Conservation (phyloP, 2,329 filamentous ascomycete species). For the Venturia carpophila region DNA sequence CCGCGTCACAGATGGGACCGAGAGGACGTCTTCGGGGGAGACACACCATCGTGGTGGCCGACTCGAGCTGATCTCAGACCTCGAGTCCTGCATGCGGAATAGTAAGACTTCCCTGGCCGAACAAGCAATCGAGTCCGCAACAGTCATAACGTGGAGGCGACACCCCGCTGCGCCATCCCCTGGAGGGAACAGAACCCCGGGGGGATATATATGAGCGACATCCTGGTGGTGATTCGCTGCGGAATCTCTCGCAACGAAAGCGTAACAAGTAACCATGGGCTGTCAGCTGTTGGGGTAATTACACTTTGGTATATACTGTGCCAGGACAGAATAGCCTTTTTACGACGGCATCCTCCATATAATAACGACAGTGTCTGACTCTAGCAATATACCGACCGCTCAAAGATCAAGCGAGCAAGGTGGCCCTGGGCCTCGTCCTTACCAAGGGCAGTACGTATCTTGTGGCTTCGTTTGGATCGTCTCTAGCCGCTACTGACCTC, state of each 20-base stretch:
- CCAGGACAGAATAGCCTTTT: conserved; percentile 20
- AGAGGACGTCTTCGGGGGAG: too few relatives aligned
- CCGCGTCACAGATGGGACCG: too few relatives aligned
- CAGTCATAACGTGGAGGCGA: neutral
- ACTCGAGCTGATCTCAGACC: too few relatives aligned
- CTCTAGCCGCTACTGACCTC: conserved; percentile 16
- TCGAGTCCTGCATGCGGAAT: too few relatives aligned
- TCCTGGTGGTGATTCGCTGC: neutral
- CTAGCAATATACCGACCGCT: neutral
- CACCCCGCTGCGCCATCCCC: neutral
- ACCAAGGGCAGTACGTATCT: conserved; percentile 23
- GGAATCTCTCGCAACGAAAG: neutral
- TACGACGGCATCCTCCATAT: neutral
- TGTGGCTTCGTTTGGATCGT: conserved; percentile 23
- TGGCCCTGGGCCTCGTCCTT: neutral
- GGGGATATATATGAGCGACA: neutral
- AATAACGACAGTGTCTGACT: neutral
- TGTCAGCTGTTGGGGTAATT: too few relatives aligned
- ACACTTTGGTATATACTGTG: neutral
- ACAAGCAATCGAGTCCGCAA: neutral
- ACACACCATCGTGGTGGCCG: too few relatives aligned
- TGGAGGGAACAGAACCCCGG: neutral
- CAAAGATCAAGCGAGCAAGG: neutral
- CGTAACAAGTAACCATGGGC: neutral
- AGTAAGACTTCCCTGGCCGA: too few relatives aligned